These are phyloP conservation scores for Volvariella volvacea DNA, from an alignment of 1,284 basidiomycete genomes.

Conservation along the genomic window DNA sequence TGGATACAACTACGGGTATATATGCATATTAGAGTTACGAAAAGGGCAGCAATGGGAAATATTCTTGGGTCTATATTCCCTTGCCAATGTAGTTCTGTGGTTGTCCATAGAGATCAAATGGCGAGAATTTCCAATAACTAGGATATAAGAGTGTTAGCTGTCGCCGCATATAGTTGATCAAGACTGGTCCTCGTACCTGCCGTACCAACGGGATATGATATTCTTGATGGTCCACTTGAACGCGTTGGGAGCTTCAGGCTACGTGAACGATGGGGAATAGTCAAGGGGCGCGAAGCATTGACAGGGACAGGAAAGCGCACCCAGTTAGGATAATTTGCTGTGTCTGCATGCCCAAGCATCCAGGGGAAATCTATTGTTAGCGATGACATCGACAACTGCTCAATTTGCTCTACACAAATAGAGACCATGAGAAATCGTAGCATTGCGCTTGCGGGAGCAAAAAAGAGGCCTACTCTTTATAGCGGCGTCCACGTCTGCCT, in stretches of 20 bases:
- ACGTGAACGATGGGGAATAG: too few species aligned
- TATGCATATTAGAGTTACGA: too few species aligned
- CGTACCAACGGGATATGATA: conserved; percentile 13
- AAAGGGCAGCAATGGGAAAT: too few species aligned
- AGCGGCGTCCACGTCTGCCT: conserved; percentile 12
- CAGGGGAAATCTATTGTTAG: neutral
- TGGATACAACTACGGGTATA: too few species aligned
- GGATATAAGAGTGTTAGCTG: neutral
- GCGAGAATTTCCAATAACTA: conserved; percentile 21
- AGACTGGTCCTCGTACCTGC: conserved; percentile 8
- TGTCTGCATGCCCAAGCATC: too few species aligned
- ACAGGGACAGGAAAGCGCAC: too few species aligned
- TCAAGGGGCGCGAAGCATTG: conserved; percentile 6
- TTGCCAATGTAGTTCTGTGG: neutral
- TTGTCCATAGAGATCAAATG: conserved; percentile 10
- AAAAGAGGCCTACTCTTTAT: conserved; percentile 10
- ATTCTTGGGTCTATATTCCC: too few species aligned
- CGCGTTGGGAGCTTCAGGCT: too few species aligned
- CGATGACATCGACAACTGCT: conserved; percentile 7
- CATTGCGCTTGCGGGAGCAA: conserved; percentile 9
- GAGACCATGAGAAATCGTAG: neutral
- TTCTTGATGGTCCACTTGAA: conserved; percentile 16
- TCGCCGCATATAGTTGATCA: neutral
- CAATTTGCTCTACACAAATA: conserved; percentile 6
- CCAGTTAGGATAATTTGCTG: too few species aligned